A percentile compares a stretch with the other conserved stretches of the same genome.
These are phyloP conservation scores for Gossypium australe DNA, from an alignment of 345 rosid genomes.

Conservation along the genomic window DNA sequence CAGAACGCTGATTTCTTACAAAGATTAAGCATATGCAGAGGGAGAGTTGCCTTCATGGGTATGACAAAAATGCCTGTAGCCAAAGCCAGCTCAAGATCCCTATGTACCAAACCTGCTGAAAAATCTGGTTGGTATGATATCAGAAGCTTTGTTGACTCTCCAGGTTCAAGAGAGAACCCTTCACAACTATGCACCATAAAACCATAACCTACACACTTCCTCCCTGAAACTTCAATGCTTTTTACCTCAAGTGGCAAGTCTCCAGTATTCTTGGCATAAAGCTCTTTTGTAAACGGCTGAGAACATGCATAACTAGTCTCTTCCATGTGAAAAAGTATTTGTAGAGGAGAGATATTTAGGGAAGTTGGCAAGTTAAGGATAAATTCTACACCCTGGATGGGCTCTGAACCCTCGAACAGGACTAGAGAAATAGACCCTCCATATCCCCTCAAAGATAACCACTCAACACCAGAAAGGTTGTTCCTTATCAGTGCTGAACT, in stretches of 20 bases:
- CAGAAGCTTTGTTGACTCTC: conserved; percentile 53
- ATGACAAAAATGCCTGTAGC: conserved; percentile 52
- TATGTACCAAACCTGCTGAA: conserved; percentile 38
- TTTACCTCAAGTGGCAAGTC: conserved; percentile 60
- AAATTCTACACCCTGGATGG: conserved; percentile 51
- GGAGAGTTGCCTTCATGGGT: conserved; percentile 68
- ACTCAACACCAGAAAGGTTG: conserved; percentile 76
- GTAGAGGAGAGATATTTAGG: conserved; percentile 31
- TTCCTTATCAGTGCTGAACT: conserved; percentile 61
- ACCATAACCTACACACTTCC: conserved; percentile 44
- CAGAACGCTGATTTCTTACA: conserved; percentile 61
- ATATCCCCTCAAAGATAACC: conserved; percentile 56
- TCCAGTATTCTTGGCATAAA: conserved; percentile 53
- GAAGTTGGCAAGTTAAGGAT: conserved; percentile 36
- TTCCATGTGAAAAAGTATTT: conserved; percentile 28
- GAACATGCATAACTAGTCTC: conserved; percentile 40
- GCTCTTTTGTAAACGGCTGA: conserved; percentile 48
- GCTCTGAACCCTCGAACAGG: conserved; percentile 48
- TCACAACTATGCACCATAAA: conserved; percentile 52
- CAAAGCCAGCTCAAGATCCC: conserved; percentile 55
- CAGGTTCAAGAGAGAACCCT: conserved; percentile 53
- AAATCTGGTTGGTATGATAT: conserved; percentile 52
- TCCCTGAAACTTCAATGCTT: conserved; percentile 53
- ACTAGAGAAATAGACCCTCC: conserved; percentile 52
- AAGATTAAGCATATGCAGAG: conserved; percentile 43